Conservation (phyloP, 305 asterid species). For the Euphrasia arctica region DNA sequence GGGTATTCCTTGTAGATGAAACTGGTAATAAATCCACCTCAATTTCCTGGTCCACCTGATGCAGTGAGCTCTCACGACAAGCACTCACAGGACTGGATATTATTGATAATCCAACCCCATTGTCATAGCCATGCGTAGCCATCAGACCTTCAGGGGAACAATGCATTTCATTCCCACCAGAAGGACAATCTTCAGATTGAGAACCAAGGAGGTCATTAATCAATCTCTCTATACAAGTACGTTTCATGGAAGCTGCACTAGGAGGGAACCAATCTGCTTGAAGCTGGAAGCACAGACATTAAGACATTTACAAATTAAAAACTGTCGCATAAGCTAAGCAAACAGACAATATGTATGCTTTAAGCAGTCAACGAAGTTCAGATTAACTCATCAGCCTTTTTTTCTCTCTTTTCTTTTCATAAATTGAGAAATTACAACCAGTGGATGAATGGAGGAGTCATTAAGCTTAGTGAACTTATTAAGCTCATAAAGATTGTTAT, state of each 20-base stretch:
- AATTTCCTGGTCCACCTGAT: conserved; percentile 40
- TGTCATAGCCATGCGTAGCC: conserved; percentile 32
- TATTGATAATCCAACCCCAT: conserved; percentile 24
- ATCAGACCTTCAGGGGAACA: conserved; percentile 30
- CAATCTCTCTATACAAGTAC: conserved; percentile 65
- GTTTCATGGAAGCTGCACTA: conserved; percentile 73
- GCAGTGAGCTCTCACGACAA: conserved; percentile 40
- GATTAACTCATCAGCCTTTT: neutral
- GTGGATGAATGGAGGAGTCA: too few species aligned
- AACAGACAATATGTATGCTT: neutral
- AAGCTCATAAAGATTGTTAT: neutral
- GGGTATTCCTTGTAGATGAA: conserved; percentile 36
- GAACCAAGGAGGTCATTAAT: conserved; percentile 55
- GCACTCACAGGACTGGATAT: too few species aligned
- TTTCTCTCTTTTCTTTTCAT: neutral
- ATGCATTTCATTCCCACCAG: conserved; percentile 36
- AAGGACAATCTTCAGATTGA: conserved; percentile 45
- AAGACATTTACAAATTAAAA: conserved; percentile 21
- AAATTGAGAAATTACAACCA: too few species aligned
- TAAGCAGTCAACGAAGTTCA: neutral
- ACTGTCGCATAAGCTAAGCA: conserved; percentile 7
- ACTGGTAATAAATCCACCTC: conserved; percentile 62
- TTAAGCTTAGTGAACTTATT: too few species aligned
- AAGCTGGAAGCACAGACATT: conserved; percentile 53
- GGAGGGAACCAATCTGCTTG: conserved; percentile 80